A percentile compares a stretch with the other conserved stretches of the same genome.
phyloP scores from a whole-genome alignment of 257 asterid genomes.

The Fraxinus cuspidata region DNA sequence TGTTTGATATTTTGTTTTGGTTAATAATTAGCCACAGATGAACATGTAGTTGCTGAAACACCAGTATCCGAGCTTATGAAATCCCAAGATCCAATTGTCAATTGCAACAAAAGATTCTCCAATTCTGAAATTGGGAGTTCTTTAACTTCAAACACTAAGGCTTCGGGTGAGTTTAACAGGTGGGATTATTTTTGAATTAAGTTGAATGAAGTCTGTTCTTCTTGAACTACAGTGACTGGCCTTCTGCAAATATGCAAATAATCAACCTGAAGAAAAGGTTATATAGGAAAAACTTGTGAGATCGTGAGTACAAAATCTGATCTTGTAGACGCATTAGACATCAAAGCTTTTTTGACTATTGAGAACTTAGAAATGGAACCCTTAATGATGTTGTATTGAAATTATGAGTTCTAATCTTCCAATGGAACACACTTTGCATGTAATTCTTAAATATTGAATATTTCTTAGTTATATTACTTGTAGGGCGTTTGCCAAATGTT shows the following conservation, averaged over 20 bases:
- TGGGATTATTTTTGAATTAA: background rate
- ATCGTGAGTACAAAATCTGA: background rate
- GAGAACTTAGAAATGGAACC: background rate
- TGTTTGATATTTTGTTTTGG: constrained; percentile 25
- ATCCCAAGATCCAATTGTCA: constrained; percentile 30
- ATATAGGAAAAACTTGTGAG: background rate
- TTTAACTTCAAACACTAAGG: constrained; percentile 27
- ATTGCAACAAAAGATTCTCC: constrained; percentile 34
- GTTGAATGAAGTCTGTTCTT: background rate
- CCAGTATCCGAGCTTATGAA: constrained; percentile 54
- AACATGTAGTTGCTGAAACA: constrained; percentile 63
- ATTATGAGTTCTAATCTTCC: background rate
- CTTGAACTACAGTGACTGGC: background rate
- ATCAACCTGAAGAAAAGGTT: constrained; percentile 7
- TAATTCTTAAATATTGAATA: background rate
- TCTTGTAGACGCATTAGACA: background rate
- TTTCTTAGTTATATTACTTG: background rate
- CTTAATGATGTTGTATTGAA: background rate
- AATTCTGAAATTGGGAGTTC: constrained; percentile 22
- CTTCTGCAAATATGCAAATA: background rate
- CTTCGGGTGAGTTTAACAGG: constrained; percentile 44
- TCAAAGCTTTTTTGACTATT: background rate
- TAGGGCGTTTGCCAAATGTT: background rate
- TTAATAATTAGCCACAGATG: constrained; percentile 35
- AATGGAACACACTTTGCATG: background rate